Base-by-base conservation (phyloP, 2,329 filamentous ascomycete genomes). In the Phaeoacremonium minimum region DNA sequence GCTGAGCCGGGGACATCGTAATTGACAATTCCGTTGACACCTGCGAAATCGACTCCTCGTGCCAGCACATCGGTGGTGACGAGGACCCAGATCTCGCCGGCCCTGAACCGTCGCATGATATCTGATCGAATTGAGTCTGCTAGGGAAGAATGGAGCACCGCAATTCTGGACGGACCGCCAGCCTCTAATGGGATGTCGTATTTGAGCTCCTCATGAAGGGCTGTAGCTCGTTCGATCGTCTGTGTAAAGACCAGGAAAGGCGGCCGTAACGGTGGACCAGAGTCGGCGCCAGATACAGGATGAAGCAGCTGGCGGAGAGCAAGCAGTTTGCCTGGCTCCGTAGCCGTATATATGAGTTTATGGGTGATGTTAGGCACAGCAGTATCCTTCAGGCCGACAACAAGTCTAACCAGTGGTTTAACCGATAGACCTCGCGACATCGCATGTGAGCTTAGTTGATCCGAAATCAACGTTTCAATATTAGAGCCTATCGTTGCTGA, bases 161-260 rank as follows among this genome's bases (percentile, higher is more conserved):
- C 91, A 40, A 97, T 87, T 28, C 93, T 80, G 1, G 83, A 76
- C 2, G 85, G 81, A 13, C 90, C 90, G 29, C 90, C 90, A 6
- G 90, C 91, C 58, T 89, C 83, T 1, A 85, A 72, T 0, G 93
- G 89, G 31, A 98, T 95, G 56, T 98, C 93, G 64, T 95, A 98
- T 43, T 87, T 83, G 18, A 98, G 75, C 59, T 98, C 93, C 20
- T 86, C 82, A 57, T 95, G 83, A 2, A 98, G 74, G 5, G 93
- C 89, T 19, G 85, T 78, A 1, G 93, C 93, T 49, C 93, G 81
- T 35, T 90, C 84, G 39, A 98, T 95, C 1, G 91, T 96, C 64
- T 98, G 93, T 0, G 91, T 93, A 60, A 98, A 98, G 42, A 98
- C 84, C 6, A 98, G 73, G 63, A 96, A 95, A 0, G 93, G 93